Evolutionary conservation across 192 early-diverging fungal species (phyloP).

Genomic region (Blastocladiella britannica): DNA sequence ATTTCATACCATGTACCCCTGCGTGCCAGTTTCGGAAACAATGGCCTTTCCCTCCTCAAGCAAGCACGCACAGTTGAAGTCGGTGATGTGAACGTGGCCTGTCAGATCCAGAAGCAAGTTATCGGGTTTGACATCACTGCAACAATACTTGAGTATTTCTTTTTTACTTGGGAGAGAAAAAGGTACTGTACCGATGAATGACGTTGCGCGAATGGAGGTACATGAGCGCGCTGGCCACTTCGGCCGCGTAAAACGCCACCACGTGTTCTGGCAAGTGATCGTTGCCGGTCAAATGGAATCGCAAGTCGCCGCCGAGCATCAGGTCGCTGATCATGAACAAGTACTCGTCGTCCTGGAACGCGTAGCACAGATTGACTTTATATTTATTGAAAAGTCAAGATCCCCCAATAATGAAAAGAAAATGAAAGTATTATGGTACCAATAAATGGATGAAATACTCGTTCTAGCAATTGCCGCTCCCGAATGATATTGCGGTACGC

Average conservation of each 20-base stretch:
- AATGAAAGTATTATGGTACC: no score
- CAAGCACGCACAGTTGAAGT: constrained; percentile 7
- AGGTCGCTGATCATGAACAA: constrained; percentile 43
- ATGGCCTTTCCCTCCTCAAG: constrained; percentile 4
- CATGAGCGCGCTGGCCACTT: constrained; percentile 35
- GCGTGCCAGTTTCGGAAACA: constrained; percentile 3
- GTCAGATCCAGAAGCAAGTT: constrained; percentile 46
- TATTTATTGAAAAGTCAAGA: background rate
- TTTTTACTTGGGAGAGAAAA: no score
- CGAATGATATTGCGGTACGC: constrained; percentile 77
- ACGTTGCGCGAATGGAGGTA: constrained; percentile 51
- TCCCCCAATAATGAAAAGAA: no score
- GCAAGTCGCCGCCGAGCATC: constrained; percentile 34
- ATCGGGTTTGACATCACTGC: constrained; percentile 36
- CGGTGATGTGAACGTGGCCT: constrained; percentile 7
- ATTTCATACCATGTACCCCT: constrained; percentile 9
- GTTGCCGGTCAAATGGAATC: constrained; percentile 21
- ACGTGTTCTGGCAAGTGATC: constrained; percentile 38
- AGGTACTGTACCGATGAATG: constrained; percentile 24
- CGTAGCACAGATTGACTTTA: constrained; percentile 24
- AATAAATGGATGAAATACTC: constrained; percentile 61
- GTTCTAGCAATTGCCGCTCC: constrained; percentile 69
- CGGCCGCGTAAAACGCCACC: constrained; percentile 50
- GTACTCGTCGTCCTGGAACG: constrained; percentile 39
- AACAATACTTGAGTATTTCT: no score